Conservation (phyloP, 352 stramenopile genomes). For the Pythium sukuiense region DNA sequence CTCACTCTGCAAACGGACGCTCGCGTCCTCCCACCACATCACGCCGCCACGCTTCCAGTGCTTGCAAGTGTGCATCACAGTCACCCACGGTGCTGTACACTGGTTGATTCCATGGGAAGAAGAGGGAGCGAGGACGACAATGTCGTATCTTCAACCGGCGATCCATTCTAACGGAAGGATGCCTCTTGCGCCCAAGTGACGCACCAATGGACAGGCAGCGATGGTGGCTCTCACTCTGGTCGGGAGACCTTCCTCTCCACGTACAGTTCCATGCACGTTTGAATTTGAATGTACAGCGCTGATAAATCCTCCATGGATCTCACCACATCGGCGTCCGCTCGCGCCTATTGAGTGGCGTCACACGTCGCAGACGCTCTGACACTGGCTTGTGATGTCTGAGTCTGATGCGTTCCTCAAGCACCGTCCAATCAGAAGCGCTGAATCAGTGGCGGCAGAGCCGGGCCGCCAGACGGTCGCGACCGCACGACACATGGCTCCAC, state of each 20-base stretch:
- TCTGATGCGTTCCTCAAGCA: constrained; percentile 4
- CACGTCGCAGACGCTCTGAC: background rate
- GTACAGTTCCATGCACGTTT: background rate
- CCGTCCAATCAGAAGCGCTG: constrained; percentile 9
- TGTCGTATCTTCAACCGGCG: background rate
- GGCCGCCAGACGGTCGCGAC: constrained; percentile 22
- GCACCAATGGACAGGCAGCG: background rate
- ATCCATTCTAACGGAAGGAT: background rate
- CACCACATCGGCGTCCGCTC: background rate
- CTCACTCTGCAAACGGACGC: background rate
- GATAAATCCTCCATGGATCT: constrained; percentile 4
- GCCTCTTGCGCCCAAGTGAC: background rate
- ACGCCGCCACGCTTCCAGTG: background rate
- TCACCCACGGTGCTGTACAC: background rate
- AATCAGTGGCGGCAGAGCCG: constrained; percentile 21
- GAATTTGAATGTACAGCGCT: background rate
- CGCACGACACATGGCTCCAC: constrained; percentile 27
- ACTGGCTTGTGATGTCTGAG: constrained; percentile 13
- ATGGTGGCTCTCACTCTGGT: background rate
- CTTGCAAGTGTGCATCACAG: background rate
- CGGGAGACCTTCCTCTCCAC: background rate
- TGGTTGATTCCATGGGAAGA: background rate
- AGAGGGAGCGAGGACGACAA: background rate
- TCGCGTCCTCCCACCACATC: background rate
- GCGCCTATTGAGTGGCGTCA: background rate